phyloP scores from a whole-genome alignment of 768 basidiomycete genomes.

The Trametes cubensis region DNA sequence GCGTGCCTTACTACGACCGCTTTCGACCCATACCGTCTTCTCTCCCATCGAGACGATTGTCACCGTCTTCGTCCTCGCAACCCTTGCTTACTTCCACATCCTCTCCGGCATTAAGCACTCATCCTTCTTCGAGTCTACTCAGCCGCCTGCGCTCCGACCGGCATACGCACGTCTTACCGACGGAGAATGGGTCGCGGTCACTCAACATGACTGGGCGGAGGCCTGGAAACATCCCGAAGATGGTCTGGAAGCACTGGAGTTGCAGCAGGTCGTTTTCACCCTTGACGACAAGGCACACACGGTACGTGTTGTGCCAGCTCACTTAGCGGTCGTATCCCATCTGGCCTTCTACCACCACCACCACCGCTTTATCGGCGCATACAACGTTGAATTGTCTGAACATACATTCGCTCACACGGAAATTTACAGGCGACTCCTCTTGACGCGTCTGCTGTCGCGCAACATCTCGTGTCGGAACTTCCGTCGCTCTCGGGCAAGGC shows the following conservation, averaged over 20 bases:
- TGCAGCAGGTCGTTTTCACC: conserved; percentile 75
- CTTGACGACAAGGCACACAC: conserved; percentile 45
- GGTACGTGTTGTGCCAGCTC: conserved; percentile 32
- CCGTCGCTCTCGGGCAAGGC: conserved; percentile 45
- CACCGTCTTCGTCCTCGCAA: conserved; percentile 84
- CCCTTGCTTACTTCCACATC: conserved; percentile 93
- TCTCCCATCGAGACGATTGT: conserved; percentile 90
- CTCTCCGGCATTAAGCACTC: conserved; percentile 89
- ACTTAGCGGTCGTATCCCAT: background rate
- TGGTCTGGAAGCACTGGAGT: conserved; percentile 50
- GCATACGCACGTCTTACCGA: conserved; percentile 56
- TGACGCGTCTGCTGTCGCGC: conserved; percentile 49
- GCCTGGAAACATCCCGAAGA: conserved; percentile 35
- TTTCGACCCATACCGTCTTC: conserved; percentile 73
- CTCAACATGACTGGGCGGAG: conserved; percentile 54
- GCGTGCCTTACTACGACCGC: conserved; percentile 65
- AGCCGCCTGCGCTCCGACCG: conserved; percentile 53
- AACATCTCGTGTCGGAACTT: conserved; percentile 48
- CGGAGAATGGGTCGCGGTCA: conserved; percentile 64
- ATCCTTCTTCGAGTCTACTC: conserved; percentile 66
- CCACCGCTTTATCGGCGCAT: background rate
- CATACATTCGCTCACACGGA: conserved; percentile 6
- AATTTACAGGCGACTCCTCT: conserved; percentile 31
- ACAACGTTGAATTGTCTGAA: background rate
- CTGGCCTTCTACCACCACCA: background rate